phyloP scores from a whole-genome alignment of 352 stramenopile genomes.

The Detonula confervacea region DNA sequence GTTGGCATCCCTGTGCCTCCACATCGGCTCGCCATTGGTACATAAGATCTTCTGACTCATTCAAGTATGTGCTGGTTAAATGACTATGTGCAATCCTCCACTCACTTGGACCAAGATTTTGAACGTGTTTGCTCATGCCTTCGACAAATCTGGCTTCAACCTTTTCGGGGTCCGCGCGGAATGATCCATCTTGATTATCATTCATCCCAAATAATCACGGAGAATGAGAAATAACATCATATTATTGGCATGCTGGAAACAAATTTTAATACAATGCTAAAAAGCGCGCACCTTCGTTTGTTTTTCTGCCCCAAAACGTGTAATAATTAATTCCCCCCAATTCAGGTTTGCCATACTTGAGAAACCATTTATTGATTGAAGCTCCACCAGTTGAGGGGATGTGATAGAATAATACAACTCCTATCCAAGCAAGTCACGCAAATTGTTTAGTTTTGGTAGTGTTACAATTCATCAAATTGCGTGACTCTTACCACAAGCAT shows the following conservation, averaged over 20 bases:
- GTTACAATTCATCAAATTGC: background rate
- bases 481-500: constrained; percentile 19
- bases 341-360: constrained; percentile 25
- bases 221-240: background rate
- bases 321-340: constrained; percentile 37
- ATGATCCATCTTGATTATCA: constrained; percentile 17
- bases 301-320: constrained; percentile 6
- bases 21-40: constrained; percentile 48
- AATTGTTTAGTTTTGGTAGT: background rate
- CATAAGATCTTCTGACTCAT: constrained; percentile 45
- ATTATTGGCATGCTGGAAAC: no score
- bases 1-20: constrained; percentile 54
- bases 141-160: constrained; percentile 10
- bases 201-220: background rate
- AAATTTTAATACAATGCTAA: no score
- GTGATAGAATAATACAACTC: constrained; percentile 58
- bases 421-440: background rate
- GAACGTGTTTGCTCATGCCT: constrained; percentile 31
- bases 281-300: no score
- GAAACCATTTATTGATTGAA: constrained; percentile 46
- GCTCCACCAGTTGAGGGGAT: constrained; percentile 43
- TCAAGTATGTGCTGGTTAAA: constrained; percentile 40
- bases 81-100: constrained; percentile 60
- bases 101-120: constrained; percentile 43
- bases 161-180: constrained; percentile 1